These are phyloP conservation scores for Artemisia argyi DNA, from an alignment of 129 eudicot species.

Conservation along the genomic window DNA sequence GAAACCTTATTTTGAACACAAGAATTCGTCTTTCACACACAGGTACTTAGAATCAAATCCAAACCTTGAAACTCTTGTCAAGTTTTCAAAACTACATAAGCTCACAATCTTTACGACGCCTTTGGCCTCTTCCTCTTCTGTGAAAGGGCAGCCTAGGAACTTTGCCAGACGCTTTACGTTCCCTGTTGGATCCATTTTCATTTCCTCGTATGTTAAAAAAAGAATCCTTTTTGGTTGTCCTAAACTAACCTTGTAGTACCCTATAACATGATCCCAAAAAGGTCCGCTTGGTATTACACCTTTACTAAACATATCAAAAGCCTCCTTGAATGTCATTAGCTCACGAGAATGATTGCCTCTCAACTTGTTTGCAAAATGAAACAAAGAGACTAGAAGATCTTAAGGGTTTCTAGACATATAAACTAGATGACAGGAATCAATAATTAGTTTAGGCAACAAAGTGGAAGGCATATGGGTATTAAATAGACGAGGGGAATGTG, in stretches of 20 bases:
- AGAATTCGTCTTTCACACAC: background rate
- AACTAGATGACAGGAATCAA: conserved; percentile 34
- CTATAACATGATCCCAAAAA: conserved; percentile 42
- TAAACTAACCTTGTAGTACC: conserved; percentile 25
- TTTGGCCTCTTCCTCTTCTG: conserved; percentile 27
- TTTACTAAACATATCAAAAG: conserved; percentile 29
- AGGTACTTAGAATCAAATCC: conserved; percentile 10
- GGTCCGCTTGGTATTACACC: conserved; percentile 34
- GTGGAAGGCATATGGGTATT: conserved; percentile 37
- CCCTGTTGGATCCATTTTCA: conserved; percentile 3
- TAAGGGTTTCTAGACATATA: conserved; percentile 58
- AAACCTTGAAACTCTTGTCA: conserved; percentile 23
- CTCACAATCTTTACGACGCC: conserved; percentile 26
- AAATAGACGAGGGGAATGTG: conserved; percentile 18
- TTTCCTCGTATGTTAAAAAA: conserved; percentile 29
- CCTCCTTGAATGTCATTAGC: conserved; percentile 27
- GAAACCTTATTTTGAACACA: conserved; percentile 1
- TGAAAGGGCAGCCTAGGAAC: conserved; percentile 33
- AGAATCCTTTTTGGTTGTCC: conserved; percentile 22
- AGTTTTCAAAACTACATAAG: conserved; percentile 33
- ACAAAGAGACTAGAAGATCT: conserved; percentile 50
- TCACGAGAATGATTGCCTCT: background rate
- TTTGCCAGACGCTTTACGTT: conserved; percentile 23
- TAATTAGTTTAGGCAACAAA: conserved; percentile 35
- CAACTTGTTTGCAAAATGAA: conserved; percentile 45